Conservation (phyloP, 169 alveolate genomes). For the Eimeria praecox region DNA sequence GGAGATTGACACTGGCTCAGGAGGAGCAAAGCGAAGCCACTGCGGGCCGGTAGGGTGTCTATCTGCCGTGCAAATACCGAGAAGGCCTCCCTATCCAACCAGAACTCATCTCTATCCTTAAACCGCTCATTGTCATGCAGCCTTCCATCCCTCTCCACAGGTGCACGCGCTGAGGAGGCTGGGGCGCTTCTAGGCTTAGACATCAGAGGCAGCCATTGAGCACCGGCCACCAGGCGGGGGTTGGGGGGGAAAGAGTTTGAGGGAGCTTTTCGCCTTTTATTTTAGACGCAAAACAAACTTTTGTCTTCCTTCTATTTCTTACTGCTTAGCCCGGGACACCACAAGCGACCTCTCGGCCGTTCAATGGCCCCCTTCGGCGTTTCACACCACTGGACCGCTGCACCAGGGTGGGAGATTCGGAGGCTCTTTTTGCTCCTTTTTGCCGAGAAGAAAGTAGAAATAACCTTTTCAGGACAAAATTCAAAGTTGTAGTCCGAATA, state of each 20-base stretch:
- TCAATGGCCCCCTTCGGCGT: not conserved
- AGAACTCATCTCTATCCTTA: constrained; percentile 29
- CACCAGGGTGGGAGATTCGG: not conserved
- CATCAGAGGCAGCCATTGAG: constrained; percentile 4
- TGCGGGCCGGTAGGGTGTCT: constrained; percentile 28
- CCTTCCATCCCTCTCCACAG: not conserved
- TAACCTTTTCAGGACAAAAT: not conserved
- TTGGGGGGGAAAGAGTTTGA: not conserved
- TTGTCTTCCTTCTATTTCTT: not conserved
- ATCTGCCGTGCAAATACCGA: constrained; percentile 50
- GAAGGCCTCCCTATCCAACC: constrained; percentile 78
- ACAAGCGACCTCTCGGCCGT: not conserved
- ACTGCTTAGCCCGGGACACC: not conserved
- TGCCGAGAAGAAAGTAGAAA: not conserved
- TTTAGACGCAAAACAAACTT: not conserved
- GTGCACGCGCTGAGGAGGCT: not conserved
- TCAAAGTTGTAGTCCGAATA: not conserved
- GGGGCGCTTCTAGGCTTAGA: not conserved
- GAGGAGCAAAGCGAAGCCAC: constrained; percentile 60
- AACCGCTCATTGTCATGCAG: not conserved
- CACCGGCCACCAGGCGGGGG: not conserved
- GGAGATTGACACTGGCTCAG: constrained; percentile 63
- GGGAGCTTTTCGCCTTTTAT: not conserved
- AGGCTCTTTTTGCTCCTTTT: not conserved
- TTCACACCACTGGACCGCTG: constrained; percentile 8